phyloP scores from a whole-genome alignment of 1,139 yeast species.

The Hansenula anomala region DNA sequence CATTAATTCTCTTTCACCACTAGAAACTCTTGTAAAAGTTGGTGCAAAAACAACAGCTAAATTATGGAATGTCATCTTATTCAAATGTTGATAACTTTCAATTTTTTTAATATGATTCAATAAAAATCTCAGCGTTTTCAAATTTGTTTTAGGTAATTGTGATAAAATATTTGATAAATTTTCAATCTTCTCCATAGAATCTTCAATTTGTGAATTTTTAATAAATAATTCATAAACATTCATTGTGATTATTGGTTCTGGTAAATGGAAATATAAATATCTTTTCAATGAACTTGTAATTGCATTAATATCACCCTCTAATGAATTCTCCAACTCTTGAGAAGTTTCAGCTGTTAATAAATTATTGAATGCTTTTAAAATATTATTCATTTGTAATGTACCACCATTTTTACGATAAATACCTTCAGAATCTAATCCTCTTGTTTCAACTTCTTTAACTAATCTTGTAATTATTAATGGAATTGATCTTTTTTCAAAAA shows the following conservation, averaged over 20 bases:
- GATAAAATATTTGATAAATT: constrained; percentile 31
- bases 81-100: constrained; percentile 40
- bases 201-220: constrained; percentile 34
- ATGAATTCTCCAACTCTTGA: constrained; percentile 33
- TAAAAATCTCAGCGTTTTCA: constrained; percentile 48
- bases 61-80: constrained; percentile 78
- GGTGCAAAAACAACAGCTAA: constrained; percentile 95
- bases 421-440: constrained; percentile 78
- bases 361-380: constrained; percentile 35
- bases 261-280: constrained; percentile 68
- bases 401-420: constrained; percentile 91
- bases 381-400: constrained; percentile 61
- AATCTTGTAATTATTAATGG: constrained; percentile 75
- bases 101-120: constrained; percentile 63
- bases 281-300: constrained; percentile 84
- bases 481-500: constrained; percentile 52
- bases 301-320: constrained; percentile 73
- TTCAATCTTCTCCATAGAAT: constrained; percentile 29
- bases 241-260: constrained; percentile 79
- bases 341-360: constrained; percentile 27
- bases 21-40: constrained; percentile 74
- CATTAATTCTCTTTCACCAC: constrained; percentile 77
- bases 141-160: constrained; percentile 65
- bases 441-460: constrained; percentile 68
- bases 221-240: constrained; percentile 65